Evolutionary conservation across 495 filamentous ascomycete genomes (phyloP).

Genomic region (Lentithecium fluviatile): DNA sequence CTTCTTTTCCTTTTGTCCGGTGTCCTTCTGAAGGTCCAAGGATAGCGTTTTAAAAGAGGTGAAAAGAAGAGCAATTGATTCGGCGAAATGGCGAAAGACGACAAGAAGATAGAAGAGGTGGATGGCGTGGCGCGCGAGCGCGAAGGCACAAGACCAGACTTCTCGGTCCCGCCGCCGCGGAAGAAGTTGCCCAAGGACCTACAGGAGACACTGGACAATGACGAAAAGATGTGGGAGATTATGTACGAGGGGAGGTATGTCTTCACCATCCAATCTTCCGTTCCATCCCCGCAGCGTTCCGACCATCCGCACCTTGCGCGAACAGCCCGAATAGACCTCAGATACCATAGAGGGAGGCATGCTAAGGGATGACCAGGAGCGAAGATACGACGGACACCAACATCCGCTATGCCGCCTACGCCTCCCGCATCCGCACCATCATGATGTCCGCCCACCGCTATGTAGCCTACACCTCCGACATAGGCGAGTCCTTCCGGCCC

Average conservation of each 20-base stretch:
- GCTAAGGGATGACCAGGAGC: constrained; percentile 52
- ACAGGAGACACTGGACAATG: constrained; percentile 72
- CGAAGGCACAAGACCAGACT: constrained; percentile 42
- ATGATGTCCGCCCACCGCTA: constrained; percentile 90
- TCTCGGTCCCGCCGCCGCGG: constrained; percentile 53
- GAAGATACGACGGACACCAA: constrained; percentile 79
- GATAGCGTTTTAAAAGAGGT: too few relatives aligned
- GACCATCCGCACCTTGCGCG: too few relatives aligned
- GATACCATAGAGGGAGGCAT: background rate
- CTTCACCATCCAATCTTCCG: constrained; percentile 2
- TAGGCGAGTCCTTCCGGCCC: constrained; percentile 94
- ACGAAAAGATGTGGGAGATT: constrained; percentile 76
- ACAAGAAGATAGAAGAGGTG: constrained; percentile 22
- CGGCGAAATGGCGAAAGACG: constrained; percentile 36
- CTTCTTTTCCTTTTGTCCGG: background rate
- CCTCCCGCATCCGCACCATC: constrained; percentile 79
- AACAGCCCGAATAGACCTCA: too few relatives aligned
- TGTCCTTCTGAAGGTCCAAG: too few relatives aligned
- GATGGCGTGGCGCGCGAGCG: constrained; percentile 39
- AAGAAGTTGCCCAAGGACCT: constrained; percentile 66
- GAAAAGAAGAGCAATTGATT: background rate
- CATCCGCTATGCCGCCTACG: constrained; percentile 91
- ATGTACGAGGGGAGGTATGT: constrained; percentile 80
- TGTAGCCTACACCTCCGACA: constrained; percentile 95
- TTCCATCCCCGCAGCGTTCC: constrained; percentile 7